phyloP scores from a whole-genome alignment of 345 rosid genomes.

The Euphorbia tirucalli region DNA sequence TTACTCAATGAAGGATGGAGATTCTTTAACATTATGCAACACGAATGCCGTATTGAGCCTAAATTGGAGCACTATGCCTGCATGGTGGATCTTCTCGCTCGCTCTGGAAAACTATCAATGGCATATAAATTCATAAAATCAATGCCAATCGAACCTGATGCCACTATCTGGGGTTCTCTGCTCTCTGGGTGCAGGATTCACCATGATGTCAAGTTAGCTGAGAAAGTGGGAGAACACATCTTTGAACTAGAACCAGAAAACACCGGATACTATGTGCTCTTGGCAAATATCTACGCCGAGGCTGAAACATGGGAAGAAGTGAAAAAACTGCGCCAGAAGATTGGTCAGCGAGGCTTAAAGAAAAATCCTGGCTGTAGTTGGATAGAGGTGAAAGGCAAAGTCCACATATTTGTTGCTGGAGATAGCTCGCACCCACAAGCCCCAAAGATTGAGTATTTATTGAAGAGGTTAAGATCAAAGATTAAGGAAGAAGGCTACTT shows the following conservation, averaged over 20 bases:
- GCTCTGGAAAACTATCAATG: conserved; percentile 46
- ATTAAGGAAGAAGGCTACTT: conserved; percentile 29
- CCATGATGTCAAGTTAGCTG: conserved; percentile 32
- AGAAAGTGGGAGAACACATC: conserved; percentile 30
- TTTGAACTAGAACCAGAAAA: conserved; percentile 35
- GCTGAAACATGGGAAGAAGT: conserved; percentile 38
- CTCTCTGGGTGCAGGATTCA: conserved; percentile 32
- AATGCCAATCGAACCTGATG: conserved; percentile 54
- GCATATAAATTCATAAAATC: conserved; percentile 53
- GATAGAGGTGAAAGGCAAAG: conserved; percentile 31
- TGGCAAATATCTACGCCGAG: conserved; percentile 33
- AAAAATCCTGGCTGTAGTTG: conserved; percentile 37
- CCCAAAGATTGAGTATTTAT: conserved; percentile 15
- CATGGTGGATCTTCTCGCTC: conserved; percentile 67
- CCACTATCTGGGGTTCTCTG: conserved; percentile 33
- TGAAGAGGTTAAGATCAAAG: conserved; percentile 16
- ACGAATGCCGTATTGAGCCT: conserved; percentile 60
- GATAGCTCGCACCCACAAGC: conserved; percentile 22
- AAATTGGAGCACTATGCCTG: conserved; percentile 69
- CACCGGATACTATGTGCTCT: conserved; percentile 32
- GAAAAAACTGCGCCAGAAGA: conserved; percentile 22
- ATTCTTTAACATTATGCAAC: conserved; percentile 60
- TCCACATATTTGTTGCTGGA: conserved; percentile 28
- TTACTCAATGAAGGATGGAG: conserved; percentile 70
- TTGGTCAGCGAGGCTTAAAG: conserved; percentile 20